Percentiles rank a stretch among this genome's conserved stretches.
Conservation (phyloP, 805 yeast genomes). For the Ogataea populi-albae region DNA sequence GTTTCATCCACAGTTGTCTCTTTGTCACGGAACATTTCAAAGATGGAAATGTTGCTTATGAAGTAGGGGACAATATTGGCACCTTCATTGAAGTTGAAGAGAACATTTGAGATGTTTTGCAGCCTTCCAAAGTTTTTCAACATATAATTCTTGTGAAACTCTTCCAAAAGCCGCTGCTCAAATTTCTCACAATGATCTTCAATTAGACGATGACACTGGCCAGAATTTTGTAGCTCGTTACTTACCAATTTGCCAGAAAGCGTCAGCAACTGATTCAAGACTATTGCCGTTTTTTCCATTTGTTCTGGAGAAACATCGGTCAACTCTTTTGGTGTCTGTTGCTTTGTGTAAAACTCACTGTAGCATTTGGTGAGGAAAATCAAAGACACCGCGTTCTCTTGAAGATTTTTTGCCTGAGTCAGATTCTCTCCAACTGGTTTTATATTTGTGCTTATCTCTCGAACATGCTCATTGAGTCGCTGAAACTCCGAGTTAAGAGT, state of each 20-base stretch:
- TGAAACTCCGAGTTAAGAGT: slow-evolving; percentile 48
- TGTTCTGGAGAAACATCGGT: slow-evolving; percentile 36
- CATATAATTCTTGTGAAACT: slow-evolving; percentile 72
- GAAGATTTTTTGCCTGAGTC: slow-evolving; percentile 63
- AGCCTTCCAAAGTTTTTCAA: slow-evolving; percentile 65
- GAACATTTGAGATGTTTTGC: slow-evolving; percentile 70
- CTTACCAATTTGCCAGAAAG: slow-evolving; percentile 64
- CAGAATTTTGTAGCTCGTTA: slow-evolving; percentile 45
- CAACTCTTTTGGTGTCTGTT: slow-evolving; percentile 51
- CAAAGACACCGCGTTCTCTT: slow-evolving; percentile 70
- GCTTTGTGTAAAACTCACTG: slow-evolving; percentile 66
- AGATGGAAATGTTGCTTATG: slow-evolving; percentile 73
- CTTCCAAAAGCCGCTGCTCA: slow-evolving; percentile 67
- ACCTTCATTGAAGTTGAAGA: slow-evolving; percentile 83
- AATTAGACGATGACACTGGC: slow-evolving; percentile 41
- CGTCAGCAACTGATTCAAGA: slow-evolving; percentile 60
- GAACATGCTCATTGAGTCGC: slow-evolving; percentile 49
- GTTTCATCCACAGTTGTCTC: slow-evolving; percentile 28
- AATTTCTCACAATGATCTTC: slow-evolving; percentile 71
- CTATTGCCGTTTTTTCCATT: slow-evolving; percentile 56
- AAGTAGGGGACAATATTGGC: slow-evolving; percentile 76
- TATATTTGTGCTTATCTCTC: slow-evolving; percentile 55
- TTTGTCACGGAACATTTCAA: slow-evolving; percentile 44
- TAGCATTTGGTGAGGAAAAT: slow-evolving; percentile 74
- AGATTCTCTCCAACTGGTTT: slow-evolving; percentile 69